A percentile compares a stretch with the other conserved stretches of the same genome.
Conservation (phyloP, 164 flowering plant genomes). For the Sedum album region DNA sequence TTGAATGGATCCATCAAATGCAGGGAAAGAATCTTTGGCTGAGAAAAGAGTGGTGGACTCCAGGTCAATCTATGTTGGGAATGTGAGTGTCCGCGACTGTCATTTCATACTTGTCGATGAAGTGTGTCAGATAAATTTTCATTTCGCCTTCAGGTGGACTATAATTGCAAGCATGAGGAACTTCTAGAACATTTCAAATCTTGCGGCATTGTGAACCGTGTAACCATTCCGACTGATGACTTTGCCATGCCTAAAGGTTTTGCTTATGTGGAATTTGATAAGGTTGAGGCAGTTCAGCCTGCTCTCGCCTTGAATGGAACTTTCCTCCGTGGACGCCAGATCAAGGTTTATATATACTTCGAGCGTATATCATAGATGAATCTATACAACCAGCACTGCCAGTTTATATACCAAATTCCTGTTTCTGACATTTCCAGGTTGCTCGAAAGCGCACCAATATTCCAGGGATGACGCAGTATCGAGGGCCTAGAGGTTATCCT, state of each 20-base stretch:
- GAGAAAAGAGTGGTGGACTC: constrained; percentile 81
- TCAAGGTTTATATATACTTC: constrained; percentile 38
- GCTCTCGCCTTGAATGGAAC: constrained; percentile 68
- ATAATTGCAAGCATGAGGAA: constrained; percentile 76
- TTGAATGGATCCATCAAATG: background rate
- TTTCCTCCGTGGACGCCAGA: constrained; percentile 68
- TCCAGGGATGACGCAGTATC: constrained; percentile 70
- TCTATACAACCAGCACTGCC: background rate
- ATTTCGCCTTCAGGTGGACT: constrained; percentile 49
- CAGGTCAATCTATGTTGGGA: constrained; percentile 27
- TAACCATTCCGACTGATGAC: constrained; percentile 71
- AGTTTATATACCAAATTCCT: constrained; percentile 1
- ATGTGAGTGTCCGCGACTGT: too few species aligned
- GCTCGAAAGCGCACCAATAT: constrained; percentile 69
- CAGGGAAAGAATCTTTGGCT: constrained; percentile 48
- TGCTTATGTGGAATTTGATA: constrained; percentile 78
- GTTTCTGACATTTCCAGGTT: constrained; percentile 29
- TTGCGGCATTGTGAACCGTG: constrained; percentile 79
- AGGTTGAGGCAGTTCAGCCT: constrained; percentile 68
- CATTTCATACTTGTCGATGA: too few species aligned
- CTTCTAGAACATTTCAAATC: constrained; percentile 82
- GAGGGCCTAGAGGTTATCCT: constrained; percentile 1
- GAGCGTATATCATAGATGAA: background rate
- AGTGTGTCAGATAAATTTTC: background rate
- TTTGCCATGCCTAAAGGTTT: constrained; percentile 84